phyloP scores from a whole-genome alignment of 2,329 filamentous ascomycete genomes.

The Tympanopsis confertula region DNA sequence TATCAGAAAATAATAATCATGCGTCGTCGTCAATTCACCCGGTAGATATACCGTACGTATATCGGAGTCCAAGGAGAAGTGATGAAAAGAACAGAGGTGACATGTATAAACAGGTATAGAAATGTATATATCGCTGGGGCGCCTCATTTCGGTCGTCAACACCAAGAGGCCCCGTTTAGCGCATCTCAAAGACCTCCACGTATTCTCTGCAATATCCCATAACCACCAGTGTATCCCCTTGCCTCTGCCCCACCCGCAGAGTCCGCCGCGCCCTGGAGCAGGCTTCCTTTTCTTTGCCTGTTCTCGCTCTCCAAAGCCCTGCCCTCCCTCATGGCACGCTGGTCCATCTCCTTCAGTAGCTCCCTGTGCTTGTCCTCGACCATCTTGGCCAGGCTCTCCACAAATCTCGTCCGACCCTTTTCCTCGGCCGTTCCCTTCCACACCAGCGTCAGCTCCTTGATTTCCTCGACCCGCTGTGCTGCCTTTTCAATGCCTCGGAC shows the following conservation, averaged over 20 bases:
- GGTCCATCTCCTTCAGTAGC: conserved; percentile 38
- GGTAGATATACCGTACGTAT: too few relatives aligned
- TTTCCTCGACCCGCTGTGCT: conserved; percentile 59
- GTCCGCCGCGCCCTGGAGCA: conserved; percentile 3
- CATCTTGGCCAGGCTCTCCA: conserved; percentile 69
- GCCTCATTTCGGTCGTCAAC: too few relatives aligned
- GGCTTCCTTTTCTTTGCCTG: conserved; percentile 4
- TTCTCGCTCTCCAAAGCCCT: conserved; percentile 8
- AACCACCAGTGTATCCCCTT: background rate
- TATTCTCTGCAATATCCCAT: too few relatives aligned
- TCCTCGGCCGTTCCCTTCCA: conserved; percentile 97
- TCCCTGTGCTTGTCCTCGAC: conserved; percentile 64
- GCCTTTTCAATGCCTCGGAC: conserved; percentile 64
- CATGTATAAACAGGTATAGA: too few relatives aligned
- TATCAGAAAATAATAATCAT: too few relatives aligned
- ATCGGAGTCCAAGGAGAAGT: too few relatives aligned
- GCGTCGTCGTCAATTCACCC: too few relatives aligned
- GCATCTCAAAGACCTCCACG: too few relatives aligned
- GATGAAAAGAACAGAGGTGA: too few relatives aligned
- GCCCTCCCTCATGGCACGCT: conserved; percentile 21
- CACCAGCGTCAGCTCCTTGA: conserved; percentile 65
- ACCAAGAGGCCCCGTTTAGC: too few relatives aligned
- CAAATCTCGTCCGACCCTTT: conserved; percentile 68
- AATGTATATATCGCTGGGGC: too few relatives aligned
- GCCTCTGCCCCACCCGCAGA: background rate